Conservation (phyloP, 148 eudicot species). For the Vaccinium vitisidaea region DNA sequence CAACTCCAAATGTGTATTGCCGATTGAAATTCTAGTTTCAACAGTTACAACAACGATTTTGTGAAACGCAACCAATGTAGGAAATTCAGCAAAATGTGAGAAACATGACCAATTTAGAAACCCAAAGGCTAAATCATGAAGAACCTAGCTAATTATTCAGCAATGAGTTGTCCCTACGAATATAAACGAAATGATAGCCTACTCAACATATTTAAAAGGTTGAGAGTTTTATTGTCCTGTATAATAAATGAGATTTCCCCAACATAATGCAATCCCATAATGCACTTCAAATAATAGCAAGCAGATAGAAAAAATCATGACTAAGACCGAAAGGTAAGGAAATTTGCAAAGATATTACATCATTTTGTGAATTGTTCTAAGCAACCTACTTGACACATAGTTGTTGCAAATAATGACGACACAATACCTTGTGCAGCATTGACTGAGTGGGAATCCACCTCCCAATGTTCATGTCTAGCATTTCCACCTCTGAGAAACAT, state of each 20-base stretch:
- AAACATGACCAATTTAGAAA: neutral
- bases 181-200: neutral
- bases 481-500: conserved; percentile 61
- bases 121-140: neutral
- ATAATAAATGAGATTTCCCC: neutral
- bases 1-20: neutral
- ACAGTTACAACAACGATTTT: no score
- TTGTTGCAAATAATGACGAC: neutral
- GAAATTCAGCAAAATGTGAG: neutral
- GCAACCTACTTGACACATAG: neutral
- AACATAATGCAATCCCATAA: neutral
- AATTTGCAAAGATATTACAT: neutral
- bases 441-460: conserved; percentile 56
- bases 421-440: conserved; percentile 61
- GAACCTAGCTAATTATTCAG: neutral
- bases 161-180: neutral
- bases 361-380: neutral
- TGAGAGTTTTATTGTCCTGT: neutral
- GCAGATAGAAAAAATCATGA: neutral
- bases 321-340: neutral
- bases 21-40: neutral
- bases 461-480: conserved; percentile 52
- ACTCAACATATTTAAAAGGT: neutral
- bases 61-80: neutral
- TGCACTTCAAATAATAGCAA: neutral